phyloP scores from a whole-genome alignment of 495 filamentous ascomycete genomes.

The Filosporella fistucella region DNA sequence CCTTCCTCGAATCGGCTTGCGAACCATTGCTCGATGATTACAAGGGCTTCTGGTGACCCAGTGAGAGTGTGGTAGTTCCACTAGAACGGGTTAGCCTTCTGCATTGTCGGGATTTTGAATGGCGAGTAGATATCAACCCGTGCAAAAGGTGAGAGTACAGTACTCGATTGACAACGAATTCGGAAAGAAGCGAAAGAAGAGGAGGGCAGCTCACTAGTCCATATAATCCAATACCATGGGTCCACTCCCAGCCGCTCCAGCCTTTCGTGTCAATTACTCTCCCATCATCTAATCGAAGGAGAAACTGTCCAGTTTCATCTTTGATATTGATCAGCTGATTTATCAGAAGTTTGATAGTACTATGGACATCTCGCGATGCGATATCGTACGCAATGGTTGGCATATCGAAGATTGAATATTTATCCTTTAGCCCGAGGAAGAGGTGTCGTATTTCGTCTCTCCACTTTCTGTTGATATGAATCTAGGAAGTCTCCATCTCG shows the following conservation, averaged over 20 bases:
- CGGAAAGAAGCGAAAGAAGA: too few relatives aligned
- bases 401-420: too few relatives aligned
- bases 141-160: too few relatives aligned
- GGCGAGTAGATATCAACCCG: too few relatives aligned
- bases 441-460: too few relatives aligned
- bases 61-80: conserved; percentile 72
- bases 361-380: conserved; percentile 37
- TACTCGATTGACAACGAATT: too few relatives aligned
- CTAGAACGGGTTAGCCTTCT: too few relatives aligned
- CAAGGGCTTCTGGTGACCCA: conserved; percentile 41
- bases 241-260: conserved; percentile 79
- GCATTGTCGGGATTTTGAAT: too few relatives aligned
- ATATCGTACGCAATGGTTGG: conserved; percentile 1
- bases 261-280: conserved; percentile 75
- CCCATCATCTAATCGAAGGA: conserved; percentile 60
- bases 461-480: too few relatives aligned
- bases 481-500: too few relatives aligned
- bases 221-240: conserved; percentile 71
- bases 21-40: conserved; percentile 67
- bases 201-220: too few relatives aligned
- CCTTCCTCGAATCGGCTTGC: conserved; percentile 56
- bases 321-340: conserved; percentile 65
- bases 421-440: too few relatives aligned
- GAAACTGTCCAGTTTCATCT: conserved; percentile 64
- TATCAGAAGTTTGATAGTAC: conserved; percentile 55